phyloP scores from a whole-genome alignment of 805 yeast genomes.

The Kodamaea neixiangensis region DNA sequence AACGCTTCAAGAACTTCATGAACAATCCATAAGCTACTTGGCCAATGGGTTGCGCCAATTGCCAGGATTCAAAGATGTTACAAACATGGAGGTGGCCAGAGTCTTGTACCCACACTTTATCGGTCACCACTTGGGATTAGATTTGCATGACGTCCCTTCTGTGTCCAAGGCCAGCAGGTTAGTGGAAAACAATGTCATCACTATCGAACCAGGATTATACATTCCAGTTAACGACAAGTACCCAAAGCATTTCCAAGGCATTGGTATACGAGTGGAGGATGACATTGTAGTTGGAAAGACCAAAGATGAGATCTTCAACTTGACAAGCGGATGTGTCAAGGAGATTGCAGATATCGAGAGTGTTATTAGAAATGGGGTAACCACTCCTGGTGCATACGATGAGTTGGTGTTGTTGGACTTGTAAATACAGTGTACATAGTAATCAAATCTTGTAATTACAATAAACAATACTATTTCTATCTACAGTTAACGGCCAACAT shows the following conservation, averaged over 20 bases:
- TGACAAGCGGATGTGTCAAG: slow-evolving; percentile 84
- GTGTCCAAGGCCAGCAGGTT: slow-evolving; percentile 57
- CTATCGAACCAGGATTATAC: slow-evolving; percentile 95
- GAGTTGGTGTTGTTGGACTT: slow-evolving; percentile 28
- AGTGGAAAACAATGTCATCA: slow-evolving; percentile 75
- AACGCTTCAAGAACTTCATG: slow-evolving; percentile 59
- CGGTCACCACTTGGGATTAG: slow-evolving; percentile 94
- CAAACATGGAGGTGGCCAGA: slow-evolving; percentile 53
- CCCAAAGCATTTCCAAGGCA: slow-evolving; percentile 80
- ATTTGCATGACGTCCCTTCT: slow-evolving; percentile 79
- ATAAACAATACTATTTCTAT: slow-evolving; percentile 5
- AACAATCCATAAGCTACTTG: slow-evolving; percentile 59
- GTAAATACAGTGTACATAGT: slow-evolving; percentile 9
- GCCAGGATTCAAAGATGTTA: slow-evolving; percentile 59
- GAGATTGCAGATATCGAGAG: slow-evolving; percentile 81
- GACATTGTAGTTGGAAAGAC: slow-evolving; percentile 79
- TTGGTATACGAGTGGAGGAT: slow-evolving; percentile 95
- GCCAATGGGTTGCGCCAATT: slow-evolving; percentile 66
- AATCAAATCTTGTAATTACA: background rate
- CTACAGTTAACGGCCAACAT: slow-evolving; percentile 58
- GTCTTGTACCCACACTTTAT: slow-evolving; percentile 85
- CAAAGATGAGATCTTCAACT: slow-evolving; percentile 46
- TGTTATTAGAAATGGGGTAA: slow-evolving; percentile 60
- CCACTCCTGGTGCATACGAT: slow-evolving; percentile 45
- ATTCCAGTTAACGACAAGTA: slow-evolving; percentile 72